Evolutionary conservation across 2,329 filamentous ascomycete genomes (phyloP), one percentile per base, ranked within the genome.

Genomic region (Curvularia verruculosa): DNA sequence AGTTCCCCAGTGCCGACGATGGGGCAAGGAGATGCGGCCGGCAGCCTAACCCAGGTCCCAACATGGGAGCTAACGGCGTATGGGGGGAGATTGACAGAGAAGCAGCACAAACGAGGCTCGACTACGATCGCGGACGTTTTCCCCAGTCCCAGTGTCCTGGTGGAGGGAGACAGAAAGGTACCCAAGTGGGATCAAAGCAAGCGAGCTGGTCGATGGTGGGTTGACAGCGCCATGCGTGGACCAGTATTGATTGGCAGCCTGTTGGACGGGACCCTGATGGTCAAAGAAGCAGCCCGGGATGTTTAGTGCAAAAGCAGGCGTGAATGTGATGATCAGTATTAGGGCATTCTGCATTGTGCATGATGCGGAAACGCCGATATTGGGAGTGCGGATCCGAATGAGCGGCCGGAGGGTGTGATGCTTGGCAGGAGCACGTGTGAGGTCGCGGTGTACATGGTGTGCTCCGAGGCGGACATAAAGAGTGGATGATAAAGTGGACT

Each of bases 111-210:
- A 56, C 28, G 26, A 37, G 34, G 7, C 31, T 52, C 26, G 43
- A 43, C 23, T 24, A 23, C 51, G 36, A 37, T 43, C 28, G 24
- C 28, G 26, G 49, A 28, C 49, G 54, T 52, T 56, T 53, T 43
- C 49, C 54, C 54, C 49, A 53, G 54, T 56, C 29, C 54, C 54
- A 56, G 43, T 21, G 36, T 48, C 36, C 54, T 52, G 54, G 54
- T 40, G 44, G 24, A 23, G 24, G 54, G 49, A 34, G 29, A 47
- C 41, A 43, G 49, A 29, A 48, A 26, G 34, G 19, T 4, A 46
- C 39, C 36, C 54, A 29, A 52, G 49, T 52, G 54, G 54, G 36
- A 56, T 56, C 29, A 43, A n/a, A 51, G 34, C 36, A 52, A 29
- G 37, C 49, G 28, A 48, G 21, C 41, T 23, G 44, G 49, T 48